Conservation (phyloP, 2,329 filamentous ascomycete genomes). For the Nemania sp. region DNA sequence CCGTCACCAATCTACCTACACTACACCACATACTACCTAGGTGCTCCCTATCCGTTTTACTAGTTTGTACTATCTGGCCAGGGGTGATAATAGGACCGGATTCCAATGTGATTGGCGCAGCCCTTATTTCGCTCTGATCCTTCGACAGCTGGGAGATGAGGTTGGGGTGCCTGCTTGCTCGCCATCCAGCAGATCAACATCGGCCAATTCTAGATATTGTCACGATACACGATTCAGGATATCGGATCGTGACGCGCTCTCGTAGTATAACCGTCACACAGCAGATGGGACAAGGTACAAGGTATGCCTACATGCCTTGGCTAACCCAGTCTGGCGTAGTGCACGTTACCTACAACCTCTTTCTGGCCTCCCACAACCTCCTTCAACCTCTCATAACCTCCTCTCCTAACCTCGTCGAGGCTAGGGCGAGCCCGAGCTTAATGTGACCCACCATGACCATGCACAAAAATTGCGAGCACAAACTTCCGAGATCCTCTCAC, state of each 20-base stretch:
- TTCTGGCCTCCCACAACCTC: too few relatives aligned
- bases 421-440: slow-evolving; percentile 27
- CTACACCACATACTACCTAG: too few relatives aligned
- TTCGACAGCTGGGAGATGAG: slow-evolving; percentile 5
- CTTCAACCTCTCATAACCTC: slow-evolving; percentile 1
- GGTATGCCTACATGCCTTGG: slow-evolving; percentile 30
- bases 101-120: slow-evolving; percentile 20
- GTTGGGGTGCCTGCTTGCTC: background rate
- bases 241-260: slow-evolving; percentile 9
- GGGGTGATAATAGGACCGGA: slow-evolving; percentile 17
- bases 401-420: slow-evolving; percentile 20
- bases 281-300: slow-evolving; percentile 30
- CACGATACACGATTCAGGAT: slow-evolving; percentile 5
- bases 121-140: slow-evolving; percentile 8
- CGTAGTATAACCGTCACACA: slow-evolving; percentile 15
- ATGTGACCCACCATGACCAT: slow-evolving; percentile 39
- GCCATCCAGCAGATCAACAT: slow-evolving; percentile 28
- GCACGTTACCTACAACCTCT: too few relatives aligned
- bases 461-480: slow-evolving; percentile 35
- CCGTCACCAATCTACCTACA: background rate
- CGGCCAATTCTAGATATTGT: slow-evolving; percentile 9
- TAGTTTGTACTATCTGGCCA: slow-evolving; percentile 21
- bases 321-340: slow-evolving; percentile 24
- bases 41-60: slow-evolving; percentile 4
- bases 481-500: slow-evolving; percentile 34